These are phyloP conservation scores for Corchorus capsularis DNA, from an alignment of 345 rosid species.

Conservation along the genomic window DNA sequence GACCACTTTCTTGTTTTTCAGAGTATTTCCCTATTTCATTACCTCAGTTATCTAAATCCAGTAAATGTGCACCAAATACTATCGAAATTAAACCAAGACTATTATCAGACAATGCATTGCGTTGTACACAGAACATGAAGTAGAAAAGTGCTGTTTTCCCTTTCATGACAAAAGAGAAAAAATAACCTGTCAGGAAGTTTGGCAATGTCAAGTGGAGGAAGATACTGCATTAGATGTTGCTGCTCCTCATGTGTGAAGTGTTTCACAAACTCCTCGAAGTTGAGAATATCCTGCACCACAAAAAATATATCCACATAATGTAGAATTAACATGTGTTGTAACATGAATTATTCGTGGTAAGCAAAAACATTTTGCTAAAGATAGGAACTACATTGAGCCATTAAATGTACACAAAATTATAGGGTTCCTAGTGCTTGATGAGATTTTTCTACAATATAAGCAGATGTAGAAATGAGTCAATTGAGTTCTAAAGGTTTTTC, in stretches of 20 bases:
- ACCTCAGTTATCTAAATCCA: not conserved
- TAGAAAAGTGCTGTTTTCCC: constrained; percentile 6
- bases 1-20: not conserved
- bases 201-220: constrained; percentile 64
- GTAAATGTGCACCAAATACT: not conserved
- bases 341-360: not conserved
- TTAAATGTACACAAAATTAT: not conserved
- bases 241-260: constrained; percentile 79
- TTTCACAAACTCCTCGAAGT: constrained; percentile 69
- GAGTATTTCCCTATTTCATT: not conserved
- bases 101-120: not conserved
- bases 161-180: not conserved
- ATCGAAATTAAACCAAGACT: not conserved
- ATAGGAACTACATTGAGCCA: not conserved
- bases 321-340: not conserved
- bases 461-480: not conserved
- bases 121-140: not conserved
- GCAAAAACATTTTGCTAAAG: not conserved
- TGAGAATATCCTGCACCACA: constrained; percentile 69
- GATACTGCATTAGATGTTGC: constrained; percentile 66
- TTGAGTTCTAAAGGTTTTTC: not conserved
- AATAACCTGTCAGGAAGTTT: constrained; percentile 61
- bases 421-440: not conserved
- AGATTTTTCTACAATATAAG: not conserved
- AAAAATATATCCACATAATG: constrained; percentile 5